phyloP scores from a whole-genome alignment of 2,329 filamentous ascomycete species.

The Cladosporium austrohemisphaericum region DNA sequence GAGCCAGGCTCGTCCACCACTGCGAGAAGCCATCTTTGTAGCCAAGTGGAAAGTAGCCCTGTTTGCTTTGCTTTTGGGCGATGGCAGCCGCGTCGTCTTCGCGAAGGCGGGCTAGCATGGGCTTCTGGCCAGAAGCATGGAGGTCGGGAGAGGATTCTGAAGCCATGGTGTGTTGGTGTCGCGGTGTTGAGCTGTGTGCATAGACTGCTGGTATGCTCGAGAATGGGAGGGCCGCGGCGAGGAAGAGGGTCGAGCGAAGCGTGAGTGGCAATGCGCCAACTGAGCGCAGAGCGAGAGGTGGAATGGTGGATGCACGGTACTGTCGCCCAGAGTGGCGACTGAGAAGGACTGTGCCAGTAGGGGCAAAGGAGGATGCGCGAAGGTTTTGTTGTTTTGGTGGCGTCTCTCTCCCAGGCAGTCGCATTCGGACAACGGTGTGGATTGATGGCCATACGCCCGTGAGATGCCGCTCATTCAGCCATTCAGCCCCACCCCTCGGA shows the following conservation, averaged over 20 bases:
- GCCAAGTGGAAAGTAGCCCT: slow-evolving; percentile 68
- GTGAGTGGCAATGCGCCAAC: slow-evolving; percentile 15
- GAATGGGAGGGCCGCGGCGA: slow-evolving; percentile 9
- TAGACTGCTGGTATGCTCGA: slow-evolving; percentile 13
- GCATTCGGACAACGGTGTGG: background rate
- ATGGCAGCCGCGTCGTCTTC: slow-evolving; percentile 24
- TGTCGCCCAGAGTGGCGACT: slow-evolving; percentile 5
- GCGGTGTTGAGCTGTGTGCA: background rate
- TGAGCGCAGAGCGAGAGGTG: slow-evolving; percentile 11
- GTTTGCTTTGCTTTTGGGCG: slow-evolving; percentile 13
- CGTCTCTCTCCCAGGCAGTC: background rate
- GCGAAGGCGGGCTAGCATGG: slow-evolving; percentile 36
- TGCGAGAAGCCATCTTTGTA: slow-evolving; percentile 90
- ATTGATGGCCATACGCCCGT: no score
- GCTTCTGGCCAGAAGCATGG: slow-evolving; percentile 21
- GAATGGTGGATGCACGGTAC: slow-evolving; percentile 1
- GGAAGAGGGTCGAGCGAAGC: slow-evolving; percentile 14
- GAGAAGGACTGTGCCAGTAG: background rate
- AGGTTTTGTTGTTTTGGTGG: slow-evolving; percentile 1
- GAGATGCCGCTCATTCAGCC: no score
- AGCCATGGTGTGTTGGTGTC: slow-evolving; percentile 31
- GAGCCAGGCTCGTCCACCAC: slow-evolving; percentile 88
- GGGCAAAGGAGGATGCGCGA: background rate
- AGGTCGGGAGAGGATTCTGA: slow-evolving; percentile 22
- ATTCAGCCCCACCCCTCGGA: background rate